Evolutionary conservation across 2,329 filamentous ascomycete genomes (phyloP).

Genomic region (Didymella exigua): DNA sequence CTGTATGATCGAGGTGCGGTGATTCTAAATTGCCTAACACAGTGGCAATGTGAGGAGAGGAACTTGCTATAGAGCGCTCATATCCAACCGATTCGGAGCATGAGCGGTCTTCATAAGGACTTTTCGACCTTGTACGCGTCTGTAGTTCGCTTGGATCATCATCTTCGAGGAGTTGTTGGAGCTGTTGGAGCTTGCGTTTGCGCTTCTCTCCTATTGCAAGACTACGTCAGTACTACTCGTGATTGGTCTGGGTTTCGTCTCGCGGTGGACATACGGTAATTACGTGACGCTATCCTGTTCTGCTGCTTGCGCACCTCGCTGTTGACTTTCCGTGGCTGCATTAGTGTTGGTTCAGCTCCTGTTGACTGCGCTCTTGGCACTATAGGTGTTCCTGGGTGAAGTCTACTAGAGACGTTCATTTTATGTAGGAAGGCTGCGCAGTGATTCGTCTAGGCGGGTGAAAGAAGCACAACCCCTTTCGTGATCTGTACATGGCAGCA

Average conservation of each 20-base stretch:
- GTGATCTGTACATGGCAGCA: constrained; percentile 14
- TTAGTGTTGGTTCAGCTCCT: constrained; percentile 19
- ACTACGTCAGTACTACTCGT: background rate
- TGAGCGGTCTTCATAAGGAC: constrained; percentile 21
- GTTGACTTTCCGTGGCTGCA: constrained; percentile 43
- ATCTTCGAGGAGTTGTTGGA: constrained; percentile 42
- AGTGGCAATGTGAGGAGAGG: constrained; percentile 3
- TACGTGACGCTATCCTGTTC: constrained; percentile 47
- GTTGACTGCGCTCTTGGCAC: constrained; percentile 9
- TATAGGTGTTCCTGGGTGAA: constrained; percentile 15
- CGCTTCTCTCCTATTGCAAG: constrained; percentile 41
- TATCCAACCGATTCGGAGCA: constrained; percentile 29
- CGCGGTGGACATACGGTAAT: constrained; percentile 39
- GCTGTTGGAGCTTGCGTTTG: constrained; percentile 45
- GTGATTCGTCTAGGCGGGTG: background rate
- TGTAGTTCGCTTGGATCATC: constrained; percentile 24
- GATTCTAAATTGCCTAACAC: background rate
- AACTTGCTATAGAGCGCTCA: constrained; percentile 3
- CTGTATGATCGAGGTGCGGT: background rate
- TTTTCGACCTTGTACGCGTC: constrained; percentile 18
- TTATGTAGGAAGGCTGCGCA: constrained; percentile 10
- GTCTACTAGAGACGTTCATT: constrained; percentile 21
- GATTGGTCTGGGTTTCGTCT: background rate
- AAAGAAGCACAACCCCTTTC: background rate
- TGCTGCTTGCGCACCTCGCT: constrained; percentile 47